phyloP scores from a whole-genome alignment of 1,284 basidiomycete genomes.

The Veloporphyrellus conicus region DNA sequence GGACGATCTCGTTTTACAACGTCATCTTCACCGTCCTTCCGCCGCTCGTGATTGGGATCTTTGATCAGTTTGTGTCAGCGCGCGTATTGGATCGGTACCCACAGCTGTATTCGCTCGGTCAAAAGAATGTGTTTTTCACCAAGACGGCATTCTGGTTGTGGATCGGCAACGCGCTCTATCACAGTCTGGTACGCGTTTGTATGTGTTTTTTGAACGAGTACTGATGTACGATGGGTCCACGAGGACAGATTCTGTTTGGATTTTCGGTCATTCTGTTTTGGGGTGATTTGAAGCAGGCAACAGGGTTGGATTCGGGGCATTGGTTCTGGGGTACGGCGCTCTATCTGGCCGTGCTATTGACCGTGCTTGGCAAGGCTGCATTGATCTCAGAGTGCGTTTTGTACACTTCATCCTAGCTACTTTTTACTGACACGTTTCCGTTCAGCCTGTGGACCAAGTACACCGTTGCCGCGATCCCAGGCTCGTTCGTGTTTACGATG shows the following conservation, averaged over 20 bases:
- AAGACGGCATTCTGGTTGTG: slow-evolving; percentile 93
- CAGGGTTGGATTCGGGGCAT: slow-evolving; percentile 83
- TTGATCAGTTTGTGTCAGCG: slow-evolving; percentile 97
- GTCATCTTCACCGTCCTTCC: slow-evolving; percentile 93
- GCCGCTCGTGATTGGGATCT: slow-evolving; percentile 94
- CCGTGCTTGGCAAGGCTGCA: slow-evolving; percentile 96
- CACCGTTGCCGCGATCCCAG: slow-evolving; percentile 93
- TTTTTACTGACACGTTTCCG: slow-evolving; percentile 1
- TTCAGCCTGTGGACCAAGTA: slow-evolving; percentile 97
- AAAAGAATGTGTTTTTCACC: slow-evolving; percentile 89
- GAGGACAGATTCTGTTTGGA: slow-evolving; percentile 78
- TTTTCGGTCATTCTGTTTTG: slow-evolving; percentile 91
- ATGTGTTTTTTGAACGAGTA: no score
- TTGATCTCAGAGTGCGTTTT: slow-evolving; percentile 86
- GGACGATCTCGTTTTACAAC: slow-evolving; percentile 94
- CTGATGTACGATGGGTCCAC: no score
- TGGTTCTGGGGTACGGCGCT: slow-evolving; percentile 99
- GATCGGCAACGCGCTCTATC: slow-evolving; percentile 91
- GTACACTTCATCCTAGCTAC: background rate
- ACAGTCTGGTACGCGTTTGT: slow-evolving; percentile 71
- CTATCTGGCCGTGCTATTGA: slow-evolving; percentile 89
- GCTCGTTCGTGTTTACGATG: slow-evolving; percentile 95
- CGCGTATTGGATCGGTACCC: slow-evolving; percentile 96
- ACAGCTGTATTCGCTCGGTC: slow-evolving; percentile 90
- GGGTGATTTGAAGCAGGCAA: slow-evolving; percentile 78